phyloP scores from a whole-genome alignment of 2,329 filamentous ascomycete genomes.

The Cercospora sesami region DNA sequence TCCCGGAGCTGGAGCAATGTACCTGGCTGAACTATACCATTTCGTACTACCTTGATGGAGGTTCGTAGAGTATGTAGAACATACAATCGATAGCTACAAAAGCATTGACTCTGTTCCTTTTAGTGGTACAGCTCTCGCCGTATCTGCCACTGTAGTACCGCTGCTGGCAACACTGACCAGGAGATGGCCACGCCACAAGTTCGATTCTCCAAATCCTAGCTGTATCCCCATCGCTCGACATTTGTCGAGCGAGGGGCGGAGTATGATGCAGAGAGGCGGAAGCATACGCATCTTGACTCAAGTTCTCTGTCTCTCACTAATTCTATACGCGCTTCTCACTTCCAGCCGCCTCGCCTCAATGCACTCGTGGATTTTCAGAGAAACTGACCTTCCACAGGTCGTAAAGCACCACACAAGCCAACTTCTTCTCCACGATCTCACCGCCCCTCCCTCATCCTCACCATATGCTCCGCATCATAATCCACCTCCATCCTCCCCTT shows the following conservation, averaged over 20 bases:
- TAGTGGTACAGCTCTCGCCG: background rate
- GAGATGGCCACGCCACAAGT: background rate
- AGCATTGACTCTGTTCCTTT: background rate
- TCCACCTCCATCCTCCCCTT: constrained; percentile 2
- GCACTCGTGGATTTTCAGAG: background rate
- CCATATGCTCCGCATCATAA: constrained; percentile 5
- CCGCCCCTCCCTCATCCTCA: background rate
- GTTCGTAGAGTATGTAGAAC: constrained; percentile 2
- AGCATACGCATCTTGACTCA: background rate
- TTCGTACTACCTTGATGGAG: constrained; percentile 45
- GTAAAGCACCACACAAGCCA: background rate
- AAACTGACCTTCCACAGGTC: background rate
- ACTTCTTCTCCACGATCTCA: background rate
- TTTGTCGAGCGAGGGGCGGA: background rate
- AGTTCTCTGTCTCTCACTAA: background rate
- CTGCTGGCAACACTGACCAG: background rate
- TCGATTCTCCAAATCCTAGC: background rate
- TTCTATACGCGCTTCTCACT: background rate
- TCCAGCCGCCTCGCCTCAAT: background rate
- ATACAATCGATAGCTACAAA: background rate
- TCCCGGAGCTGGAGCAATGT: constrained; percentile 56
- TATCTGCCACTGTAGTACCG: background rate
- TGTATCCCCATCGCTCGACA: background rate
- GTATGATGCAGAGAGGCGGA: background rate
- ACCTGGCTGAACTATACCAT: constrained; percentile 49